Evolutionary conservation across 495 filamentous ascomycete genomes (phyloP).

Genomic region (Annulohypoxylon moriforme): DNA sequence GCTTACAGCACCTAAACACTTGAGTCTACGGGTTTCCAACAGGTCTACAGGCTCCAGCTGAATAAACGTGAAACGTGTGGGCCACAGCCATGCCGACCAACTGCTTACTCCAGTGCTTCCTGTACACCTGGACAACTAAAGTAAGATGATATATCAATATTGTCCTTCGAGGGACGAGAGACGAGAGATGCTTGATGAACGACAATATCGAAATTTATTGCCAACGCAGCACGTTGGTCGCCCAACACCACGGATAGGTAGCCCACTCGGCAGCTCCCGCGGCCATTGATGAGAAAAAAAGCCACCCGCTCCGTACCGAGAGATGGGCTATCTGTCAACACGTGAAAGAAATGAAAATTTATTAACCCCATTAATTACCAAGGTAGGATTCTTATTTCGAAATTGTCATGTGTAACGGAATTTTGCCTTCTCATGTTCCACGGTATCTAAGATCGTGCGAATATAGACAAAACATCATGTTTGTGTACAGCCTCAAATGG

Average conservation of each 20-base stretch:
- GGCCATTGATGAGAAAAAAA: not conserved
- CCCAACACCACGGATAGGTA: not conserved
- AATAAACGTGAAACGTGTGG: constrained; percentile 39
- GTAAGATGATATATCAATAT: constrained; percentile 8
- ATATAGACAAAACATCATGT: not conserved
- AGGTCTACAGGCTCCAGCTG: constrained; percentile 16
- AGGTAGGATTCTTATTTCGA: not conserved
- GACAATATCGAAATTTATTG: constrained; percentile 7
- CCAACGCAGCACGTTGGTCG: not conserved
- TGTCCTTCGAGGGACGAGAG: constrained; percentile 8
- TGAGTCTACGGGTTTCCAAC: constrained; percentile 4
- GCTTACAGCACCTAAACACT: not conserved
- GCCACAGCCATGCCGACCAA: constrained; percentile 26
- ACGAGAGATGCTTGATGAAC: not conserved
- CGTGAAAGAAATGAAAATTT: constrained; percentile 3
- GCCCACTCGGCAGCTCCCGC: not conserved
- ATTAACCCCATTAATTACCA: not conserved
- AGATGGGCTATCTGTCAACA: not conserved
- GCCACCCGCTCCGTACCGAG: not conserved
- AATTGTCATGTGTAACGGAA: not conserved
- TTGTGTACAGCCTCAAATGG: not conserved
- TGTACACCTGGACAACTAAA: constrained; percentile 11
- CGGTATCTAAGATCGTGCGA: not conserved
- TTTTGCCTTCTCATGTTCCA: not conserved
- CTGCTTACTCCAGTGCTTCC: constrained; percentile 1